phyloP scores from a whole-genome alignment of 1,284 basidiomycete genomes.

The Irpex lacteus region DNA sequence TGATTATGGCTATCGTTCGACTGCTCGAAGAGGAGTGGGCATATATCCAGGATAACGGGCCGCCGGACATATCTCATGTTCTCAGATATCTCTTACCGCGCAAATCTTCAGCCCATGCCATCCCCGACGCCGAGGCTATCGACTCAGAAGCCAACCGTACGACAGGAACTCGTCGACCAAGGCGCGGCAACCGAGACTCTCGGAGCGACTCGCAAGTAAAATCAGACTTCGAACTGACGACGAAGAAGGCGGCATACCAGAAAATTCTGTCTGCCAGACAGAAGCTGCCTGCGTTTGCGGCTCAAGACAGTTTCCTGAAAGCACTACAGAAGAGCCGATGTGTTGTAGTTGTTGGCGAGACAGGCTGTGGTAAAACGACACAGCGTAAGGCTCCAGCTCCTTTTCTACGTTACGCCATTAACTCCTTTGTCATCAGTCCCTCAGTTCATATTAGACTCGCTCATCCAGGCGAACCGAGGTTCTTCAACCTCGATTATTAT shows the following conservation, averaged over 20 bases:
- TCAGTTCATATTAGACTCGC: slow-evolving; percentile 86
- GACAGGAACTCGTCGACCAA: slow-evolving; percentile 16
- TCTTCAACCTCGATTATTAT: slow-evolving; percentile 78
- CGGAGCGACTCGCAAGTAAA: slow-evolving; percentile 55
- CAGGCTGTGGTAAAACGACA: slow-evolving; percentile 90
- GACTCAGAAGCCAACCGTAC: slow-evolving; percentile 7
- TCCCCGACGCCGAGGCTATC: neutral
- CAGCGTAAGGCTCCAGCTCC: slow-evolving; percentile 48
- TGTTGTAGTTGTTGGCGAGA: slow-evolving; percentile 84
- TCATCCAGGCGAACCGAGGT: slow-evolving; percentile 64
- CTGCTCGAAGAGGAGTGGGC: slow-evolving; percentile 73
- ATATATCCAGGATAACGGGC: slow-evolving; percentile 60
- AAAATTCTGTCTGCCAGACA: slow-evolving; percentile 57
- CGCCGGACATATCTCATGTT: slow-evolving; percentile 69
- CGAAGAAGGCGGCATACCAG: slow-evolving; percentile 50
- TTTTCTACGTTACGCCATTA: neutral
- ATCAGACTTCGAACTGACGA: slow-evolving; percentile 47
- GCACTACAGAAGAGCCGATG: slow-evolving; percentile 64
- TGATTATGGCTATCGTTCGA: slow-evolving; percentile 75
- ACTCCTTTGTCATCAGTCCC: slow-evolving; percentile 50
- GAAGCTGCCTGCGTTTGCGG: slow-evolving; percentile 75
- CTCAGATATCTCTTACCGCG: slow-evolving; percentile 60
- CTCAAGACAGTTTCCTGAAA: slow-evolving; percentile 61
- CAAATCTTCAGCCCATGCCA: neutral
- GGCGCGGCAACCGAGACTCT: slow-evolving; percentile 31